These are phyloP conservation scores for Tolypocladium amazonense DNA, from an alignment of 2,329 filamentous ascomycete species.

Conservation along the genomic window DNA sequence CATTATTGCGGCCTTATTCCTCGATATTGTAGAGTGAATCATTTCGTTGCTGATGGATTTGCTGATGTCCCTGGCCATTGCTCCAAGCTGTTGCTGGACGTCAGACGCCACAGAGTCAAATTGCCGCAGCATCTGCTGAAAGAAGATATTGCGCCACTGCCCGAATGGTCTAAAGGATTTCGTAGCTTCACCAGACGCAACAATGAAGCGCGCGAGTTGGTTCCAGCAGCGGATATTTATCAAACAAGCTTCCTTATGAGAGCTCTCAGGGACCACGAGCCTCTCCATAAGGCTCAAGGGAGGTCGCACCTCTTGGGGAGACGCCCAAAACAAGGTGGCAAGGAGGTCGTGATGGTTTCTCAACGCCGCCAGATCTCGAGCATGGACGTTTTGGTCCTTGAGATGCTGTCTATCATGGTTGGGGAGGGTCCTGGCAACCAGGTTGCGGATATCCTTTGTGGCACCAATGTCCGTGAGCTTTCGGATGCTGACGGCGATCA, in stretches of 20 bases:
- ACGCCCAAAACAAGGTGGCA: slow-evolving; percentile 55
- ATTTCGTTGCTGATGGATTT: slow-evolving; percentile 30
- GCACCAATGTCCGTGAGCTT: slow-evolving; percentile 36
- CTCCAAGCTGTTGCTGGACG: slow-evolving; percentile 43
- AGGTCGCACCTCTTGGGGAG: slow-evolving; percentile 43
- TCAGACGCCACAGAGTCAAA: slow-evolving; percentile 45
- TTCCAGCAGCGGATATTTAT: slow-evolving; percentile 55
- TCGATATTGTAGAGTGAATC: slow-evolving; percentile 36
- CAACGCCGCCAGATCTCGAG: slow-evolving; percentile 52
- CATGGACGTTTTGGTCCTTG: slow-evolving; percentile 49
- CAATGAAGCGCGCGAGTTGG: slow-evolving; percentile 48
- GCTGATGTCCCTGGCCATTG: slow-evolving; percentile 35
- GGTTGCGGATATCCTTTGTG: slow-evolving; percentile 47
- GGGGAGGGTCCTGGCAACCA: slow-evolving; percentile 51
- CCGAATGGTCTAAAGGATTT: slow-evolving; percentile 35
- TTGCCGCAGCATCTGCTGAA: slow-evolving; percentile 46
- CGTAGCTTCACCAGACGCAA: slow-evolving; percentile 34
- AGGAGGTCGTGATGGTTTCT: slow-evolving; percentile 61
- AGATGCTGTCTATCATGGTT: slow-evolving; percentile 56
- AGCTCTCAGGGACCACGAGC: slow-evolving; percentile 46
- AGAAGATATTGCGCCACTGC: slow-evolving; percentile 44
- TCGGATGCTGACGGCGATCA: slow-evolving; percentile 46
- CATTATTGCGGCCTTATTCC: slow-evolving; percentile 41
- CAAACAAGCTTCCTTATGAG: slow-evolving; percentile 56
- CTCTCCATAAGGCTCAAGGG: slow-evolving; percentile 44